Conservation (phyloP, 805 yeast genomes). For the Wickerhamia fluorescens region DNA sequence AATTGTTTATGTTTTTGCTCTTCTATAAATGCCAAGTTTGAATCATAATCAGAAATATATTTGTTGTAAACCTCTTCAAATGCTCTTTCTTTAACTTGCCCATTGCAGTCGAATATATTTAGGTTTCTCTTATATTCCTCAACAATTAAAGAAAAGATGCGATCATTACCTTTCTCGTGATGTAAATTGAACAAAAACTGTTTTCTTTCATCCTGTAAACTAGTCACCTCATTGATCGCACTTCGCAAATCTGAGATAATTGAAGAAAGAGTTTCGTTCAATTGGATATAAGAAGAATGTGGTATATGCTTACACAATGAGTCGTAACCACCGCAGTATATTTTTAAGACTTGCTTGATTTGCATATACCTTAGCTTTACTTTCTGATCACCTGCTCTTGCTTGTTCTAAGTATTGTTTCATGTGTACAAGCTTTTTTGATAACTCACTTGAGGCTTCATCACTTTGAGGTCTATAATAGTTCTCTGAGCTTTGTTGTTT, state of each 20-base stretch:
- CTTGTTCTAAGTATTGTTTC: conserved; percentile 46
- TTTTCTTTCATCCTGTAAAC: conserved; percentile 30
- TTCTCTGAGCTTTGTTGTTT: conserved; percentile 42
- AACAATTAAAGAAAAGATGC: conserved; percentile 48
- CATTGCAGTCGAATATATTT: conserved; percentile 10
- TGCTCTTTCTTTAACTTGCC: conserved; percentile 18
- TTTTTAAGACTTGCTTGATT: conserved; percentile 40
- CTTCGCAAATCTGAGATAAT: conserved; percentile 31
- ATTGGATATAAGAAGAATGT: conserved; percentile 23
- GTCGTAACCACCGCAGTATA: conserved; percentile 36
- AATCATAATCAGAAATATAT: conserved; percentile 41
- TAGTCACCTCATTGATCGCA: conserved; percentile 19
- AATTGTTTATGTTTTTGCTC: conserved; percentile 23
- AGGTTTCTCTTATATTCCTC: conserved; percentile 33
- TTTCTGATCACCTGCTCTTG: conserved; percentile 53
- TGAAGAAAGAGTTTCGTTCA: conserved; percentile 24
- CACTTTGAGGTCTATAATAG: conserved; percentile 49
- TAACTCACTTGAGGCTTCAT: conserved; percentile 35
- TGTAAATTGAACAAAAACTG: conserved; percentile 36
- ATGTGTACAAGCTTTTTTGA: conserved; percentile 37
- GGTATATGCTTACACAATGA: conserved; percentile 33
- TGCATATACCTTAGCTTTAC: conserved; percentile 41
- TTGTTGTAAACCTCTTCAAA: conserved; percentile 33
- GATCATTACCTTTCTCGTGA: conserved; percentile 38
- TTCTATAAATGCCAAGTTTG: conserved; percentile 43